Conservation (phyloP, 1,284 basidiomycete species). For the Cryptococcus neoformans region DNA sequence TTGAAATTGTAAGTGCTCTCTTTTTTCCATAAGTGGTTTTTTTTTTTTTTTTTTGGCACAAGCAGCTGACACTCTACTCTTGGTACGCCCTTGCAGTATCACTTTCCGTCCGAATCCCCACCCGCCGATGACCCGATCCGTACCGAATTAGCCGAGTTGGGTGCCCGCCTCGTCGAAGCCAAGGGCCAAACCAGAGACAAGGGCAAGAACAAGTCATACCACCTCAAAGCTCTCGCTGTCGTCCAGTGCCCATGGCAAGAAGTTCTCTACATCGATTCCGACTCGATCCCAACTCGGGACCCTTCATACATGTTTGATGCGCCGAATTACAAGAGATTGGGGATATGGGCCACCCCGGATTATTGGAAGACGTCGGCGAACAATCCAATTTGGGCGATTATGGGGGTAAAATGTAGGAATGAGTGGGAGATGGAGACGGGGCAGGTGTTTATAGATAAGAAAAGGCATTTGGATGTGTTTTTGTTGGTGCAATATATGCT, state of each 20-base stretch:
- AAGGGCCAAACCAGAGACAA: conserved; percentile 40
- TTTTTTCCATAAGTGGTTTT: not conserved
- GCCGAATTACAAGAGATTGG: conserved; percentile 46
- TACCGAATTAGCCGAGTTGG: conserved; percentile 38
- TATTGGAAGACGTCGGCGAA: conserved; percentile 51
- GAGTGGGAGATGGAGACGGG: conserved; percentile 55
- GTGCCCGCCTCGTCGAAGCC: conserved; percentile 47
- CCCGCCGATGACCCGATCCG: conserved; percentile 38
- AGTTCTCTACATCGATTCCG: conserved; percentile 53
- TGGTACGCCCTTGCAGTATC: conserved; percentile 28
- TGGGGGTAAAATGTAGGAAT: conserved; percentile 53
- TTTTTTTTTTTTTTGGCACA: not conserved
- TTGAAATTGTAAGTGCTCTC: conserved; percentile 39
- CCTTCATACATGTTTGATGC: conserved; percentile 51
- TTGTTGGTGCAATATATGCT: conserved; percentile 51
- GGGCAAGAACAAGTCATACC: conserved; percentile 48
- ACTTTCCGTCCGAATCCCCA: conserved; percentile 51
- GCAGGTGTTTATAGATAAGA: conserved; percentile 53
- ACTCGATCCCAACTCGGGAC: conserved; percentile 49
- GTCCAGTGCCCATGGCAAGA: conserved; percentile 50
- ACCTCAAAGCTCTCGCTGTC: conserved; percentile 53
- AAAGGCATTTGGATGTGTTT: conserved; percentile 17
- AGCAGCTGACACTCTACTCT: not conserved
- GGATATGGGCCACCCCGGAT: conserved; percentile 42
- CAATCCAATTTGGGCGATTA: conserved; percentile 52